These are phyloP conservation scores for Neurospora sp. DNA, from an alignment of 2,329 filamentous ascomycete species.

Conservation along the genomic window DNA sequence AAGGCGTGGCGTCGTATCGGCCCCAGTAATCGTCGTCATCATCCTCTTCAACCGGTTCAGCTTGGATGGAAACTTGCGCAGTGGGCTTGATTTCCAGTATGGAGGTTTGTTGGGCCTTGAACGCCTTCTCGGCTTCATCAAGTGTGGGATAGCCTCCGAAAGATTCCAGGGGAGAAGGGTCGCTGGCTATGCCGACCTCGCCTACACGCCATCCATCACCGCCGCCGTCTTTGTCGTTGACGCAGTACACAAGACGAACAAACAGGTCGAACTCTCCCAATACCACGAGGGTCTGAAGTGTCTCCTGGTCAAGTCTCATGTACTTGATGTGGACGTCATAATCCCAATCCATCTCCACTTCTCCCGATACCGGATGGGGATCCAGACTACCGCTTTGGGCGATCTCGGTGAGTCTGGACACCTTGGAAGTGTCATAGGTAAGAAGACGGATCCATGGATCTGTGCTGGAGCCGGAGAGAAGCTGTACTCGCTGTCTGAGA, in stretches of 20 bases:
- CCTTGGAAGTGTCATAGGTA: slow-evolving; percentile 53
- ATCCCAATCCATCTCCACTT: slow-evolving; percentile 65
- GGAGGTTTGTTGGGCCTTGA: slow-evolving; percentile 19
- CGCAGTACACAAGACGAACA: slow-evolving; percentile 61
- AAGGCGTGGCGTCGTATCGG: slow-evolving; percentile 63
- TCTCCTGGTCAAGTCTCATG: slow-evolving; percentile 64
- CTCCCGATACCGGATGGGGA: slow-evolving; percentile 72
- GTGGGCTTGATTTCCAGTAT: slow-evolving; percentile 17
- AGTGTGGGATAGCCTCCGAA: slow-evolving; percentile 44
- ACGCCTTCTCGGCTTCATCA: slow-evolving; percentile 51
- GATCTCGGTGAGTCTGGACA: slow-evolving; percentile 48
- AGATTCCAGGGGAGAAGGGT: slow-evolving; percentile 42
- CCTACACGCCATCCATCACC: slow-evolving; percentile 62
- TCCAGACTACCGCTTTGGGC: slow-evolving; percentile 57
- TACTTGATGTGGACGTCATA: slow-evolving; percentile 54
- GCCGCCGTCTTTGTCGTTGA: slow-evolving; percentile 50
- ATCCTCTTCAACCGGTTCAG: slow-evolving; percentile 40
- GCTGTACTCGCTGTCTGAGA: slow-evolving; percentile 54
- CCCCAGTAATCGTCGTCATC: slow-evolving; percentile 76
- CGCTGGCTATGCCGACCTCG: slow-evolving; percentile 55
- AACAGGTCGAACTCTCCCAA: slow-evolving; percentile 49
- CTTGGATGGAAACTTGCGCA: slow-evolving; percentile 35
- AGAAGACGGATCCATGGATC: slow-evolving; percentile 67
- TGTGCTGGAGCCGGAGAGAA: slow-evolving; percentile 49
- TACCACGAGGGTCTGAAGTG: slow-evolving; percentile 57